Evolutionary conservation across 345 rosid genomes (phyloP).

Genomic region (Rubroshorea leprosula): DNA sequence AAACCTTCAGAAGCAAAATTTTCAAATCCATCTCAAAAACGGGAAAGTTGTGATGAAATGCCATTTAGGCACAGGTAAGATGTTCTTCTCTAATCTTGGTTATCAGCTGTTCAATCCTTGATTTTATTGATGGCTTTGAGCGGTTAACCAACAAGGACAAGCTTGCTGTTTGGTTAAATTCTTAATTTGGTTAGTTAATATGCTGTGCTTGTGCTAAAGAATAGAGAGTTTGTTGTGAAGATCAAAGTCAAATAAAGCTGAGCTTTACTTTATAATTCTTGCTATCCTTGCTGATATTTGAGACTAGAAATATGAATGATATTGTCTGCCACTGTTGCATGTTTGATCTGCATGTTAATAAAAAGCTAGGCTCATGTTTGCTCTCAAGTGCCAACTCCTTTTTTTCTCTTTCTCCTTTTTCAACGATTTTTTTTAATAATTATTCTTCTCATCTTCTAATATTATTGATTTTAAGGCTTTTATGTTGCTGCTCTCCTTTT

Average conservation of each 20-base stretch:
- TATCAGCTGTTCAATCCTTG: neutral
- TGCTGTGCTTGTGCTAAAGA: neutral
- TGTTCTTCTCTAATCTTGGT: neutral
- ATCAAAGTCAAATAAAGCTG: neutral
- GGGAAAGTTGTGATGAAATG: conserved; percentile 55
- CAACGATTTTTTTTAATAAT: too few species aligned
- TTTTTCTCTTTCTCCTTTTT: too few species aligned
- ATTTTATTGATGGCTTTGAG: neutral
- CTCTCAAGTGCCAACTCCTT: too few species aligned
- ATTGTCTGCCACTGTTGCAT: too few species aligned
- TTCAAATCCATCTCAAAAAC: conserved; percentile 18
- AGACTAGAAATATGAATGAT: neutral
- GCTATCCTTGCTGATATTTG: conserved; percentile 3
- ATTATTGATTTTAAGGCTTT: too few species aligned
- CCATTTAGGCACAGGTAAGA: conserved; percentile 58
- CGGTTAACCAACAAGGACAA: neutral
- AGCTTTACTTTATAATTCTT: neutral
- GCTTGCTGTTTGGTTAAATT: neutral
- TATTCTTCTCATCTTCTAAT: too few species aligned
- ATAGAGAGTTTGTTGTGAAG: neutral
- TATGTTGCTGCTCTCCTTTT: too few species aligned
- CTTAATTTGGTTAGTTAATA: neutral
- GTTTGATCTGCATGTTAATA: too few species aligned
- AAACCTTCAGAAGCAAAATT: conserved; percentile 17
- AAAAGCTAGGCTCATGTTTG: too few species aligned